Evolutionary conservation across 2,329 filamentous ascomycete species (phyloP).

Genomic region (Fusarium sp.): DNA sequence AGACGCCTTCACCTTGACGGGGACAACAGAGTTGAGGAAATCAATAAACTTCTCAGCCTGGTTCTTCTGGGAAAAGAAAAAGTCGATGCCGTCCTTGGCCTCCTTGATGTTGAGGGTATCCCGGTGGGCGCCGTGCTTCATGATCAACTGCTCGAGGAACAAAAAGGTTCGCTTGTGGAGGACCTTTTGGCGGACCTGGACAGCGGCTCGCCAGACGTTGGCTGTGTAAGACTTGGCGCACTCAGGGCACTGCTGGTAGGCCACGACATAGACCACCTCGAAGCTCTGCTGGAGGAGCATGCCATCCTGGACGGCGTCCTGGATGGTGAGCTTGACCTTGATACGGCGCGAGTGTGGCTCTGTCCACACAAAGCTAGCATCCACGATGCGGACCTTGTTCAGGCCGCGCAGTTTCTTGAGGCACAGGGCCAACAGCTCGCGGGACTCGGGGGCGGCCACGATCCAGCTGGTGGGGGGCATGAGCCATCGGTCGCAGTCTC

Average conservation of each 20-base stretch:
- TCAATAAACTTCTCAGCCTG: constrained; percentile 94
- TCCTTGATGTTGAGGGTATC: constrained; percentile 99
- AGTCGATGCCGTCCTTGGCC: constrained; percentile 94
- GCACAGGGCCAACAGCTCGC: constrained; percentile 92
- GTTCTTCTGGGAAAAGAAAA: constrained; percentile 91
- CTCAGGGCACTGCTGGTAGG: constrained; percentile 93
- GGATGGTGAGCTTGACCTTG: constrained; percentile 95
- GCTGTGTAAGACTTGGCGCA: constrained; percentile 96
- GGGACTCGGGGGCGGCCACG: constrained; percentile 84
- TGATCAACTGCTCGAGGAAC: constrained; percentile 89
- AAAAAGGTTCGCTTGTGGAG: constrained; percentile 85
- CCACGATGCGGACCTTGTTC: constrained; percentile 91
- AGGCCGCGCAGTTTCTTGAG: constrained; percentile 88
- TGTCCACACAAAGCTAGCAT: constrained; percentile 97
- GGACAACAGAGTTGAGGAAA: constrained; percentile 85
- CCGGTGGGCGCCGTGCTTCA: constrained; percentile 91
- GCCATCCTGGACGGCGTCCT: constrained; percentile 73
- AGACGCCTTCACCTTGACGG: constrained; percentile 80
- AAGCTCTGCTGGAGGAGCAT: constrained; percentile 89
- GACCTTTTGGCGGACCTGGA: constrained; percentile 97
- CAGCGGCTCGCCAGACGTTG: constrained; percentile 92
- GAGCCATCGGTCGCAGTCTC: constrained; percentile 94
- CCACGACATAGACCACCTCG: constrained; percentile 92
- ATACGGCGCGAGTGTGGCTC: constrained; percentile 94
- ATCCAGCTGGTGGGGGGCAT: constrained; percentile 90